Conservation (phyloP, 495 filamentous ascomycete species). For the Penicillium salamii region DNA sequence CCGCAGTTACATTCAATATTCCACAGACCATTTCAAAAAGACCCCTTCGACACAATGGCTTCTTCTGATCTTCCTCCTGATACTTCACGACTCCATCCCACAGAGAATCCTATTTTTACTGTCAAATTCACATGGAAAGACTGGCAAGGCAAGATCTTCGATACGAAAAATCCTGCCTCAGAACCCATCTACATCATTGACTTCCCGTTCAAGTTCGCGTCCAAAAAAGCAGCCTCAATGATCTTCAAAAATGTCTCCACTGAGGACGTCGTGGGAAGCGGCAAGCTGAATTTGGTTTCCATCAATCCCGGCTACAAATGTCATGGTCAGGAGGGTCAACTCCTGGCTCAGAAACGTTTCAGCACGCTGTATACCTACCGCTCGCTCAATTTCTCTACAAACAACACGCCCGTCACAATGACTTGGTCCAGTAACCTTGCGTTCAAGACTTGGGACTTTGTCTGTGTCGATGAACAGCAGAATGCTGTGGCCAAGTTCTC, state of each 20-base stretch:
- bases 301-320: constrained; percentile 31
- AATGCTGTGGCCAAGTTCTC: constrained; percentile 27
- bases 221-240: background rate
- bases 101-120: constrained; percentile 7
- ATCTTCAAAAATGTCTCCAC: constrained; percentile 7
- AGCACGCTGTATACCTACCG: constrained; percentile 30
- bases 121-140: constrained; percentile 30
- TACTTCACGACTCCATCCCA: background rate
- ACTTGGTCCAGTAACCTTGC: constrained; percentile 28
- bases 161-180: constrained; percentile 7
- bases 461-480: constrained; percentile 30
- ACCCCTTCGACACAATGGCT: background rate
- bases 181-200: constrained; percentile 20
- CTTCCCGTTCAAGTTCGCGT: constrained; percentile 12
- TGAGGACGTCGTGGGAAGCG: constrained; percentile 20
- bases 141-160: constrained; percentile 19
- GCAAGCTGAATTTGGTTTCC: constrained; percentile 21
- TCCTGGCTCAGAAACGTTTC: constrained; percentile 30
- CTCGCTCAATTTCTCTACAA: constrained; percentile 19
- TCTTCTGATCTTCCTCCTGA: background rate
- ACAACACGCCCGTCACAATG: constrained; percentile 21
- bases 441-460: constrained; percentile 35
- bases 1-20: background rate
- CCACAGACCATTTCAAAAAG: background rate
- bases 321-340: constrained; percentile 18